Evolutionary conservation across 2,329 filamentous ascomycete genomes (phyloP), one percentile per base, ranked within the genome.

Genomic region (Myriosclerotinia curreyana): DNA sequence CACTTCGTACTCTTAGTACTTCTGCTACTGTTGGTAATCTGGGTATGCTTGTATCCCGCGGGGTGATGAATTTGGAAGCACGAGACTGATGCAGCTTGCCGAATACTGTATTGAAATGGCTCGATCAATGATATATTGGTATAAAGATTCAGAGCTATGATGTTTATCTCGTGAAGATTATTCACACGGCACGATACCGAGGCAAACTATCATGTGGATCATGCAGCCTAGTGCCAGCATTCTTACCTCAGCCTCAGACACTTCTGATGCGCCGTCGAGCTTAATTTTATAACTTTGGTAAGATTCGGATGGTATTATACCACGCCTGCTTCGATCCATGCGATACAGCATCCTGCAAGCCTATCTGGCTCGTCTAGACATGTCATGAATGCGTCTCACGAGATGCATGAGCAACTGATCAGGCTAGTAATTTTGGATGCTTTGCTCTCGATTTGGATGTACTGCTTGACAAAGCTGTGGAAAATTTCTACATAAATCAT

Each of bases 401-500:
- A 31, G 53, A 34, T 56, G 25, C 38, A 34, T 12, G 11, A 7
- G 5, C 20, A 14, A 20, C 22, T 31, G 53, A 31, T 44, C 38
- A 55, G 14, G 11, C 17, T 44, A 11, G 11, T 2, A 31, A 8
- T 15, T 1, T 46, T 36, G 7, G 34, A 46, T 31, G 44, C 20
- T 22, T 34, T 46, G 28, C 54, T 58, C 11, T 17, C 20, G 31
- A 5, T 34, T 34, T 15, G 28, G 14, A 36, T 22, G 22, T 22
- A 12, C 11, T 34, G 15, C 22, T 34, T 31, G 11, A 44, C 53
- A 34, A 42, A 31, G 9, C 40, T 34, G 17, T 34, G 17, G 40
- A 58, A 20, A 5, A 22, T 9, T 58, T n/a, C 40, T 58, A 58
- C 46, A 58, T 36, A 58, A 46, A 46, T 4, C 40, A 46, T 34